Evolutionary conservation across 768 basidiomycete species (phyloP).

Genomic region (Russula virescens): DNA sequence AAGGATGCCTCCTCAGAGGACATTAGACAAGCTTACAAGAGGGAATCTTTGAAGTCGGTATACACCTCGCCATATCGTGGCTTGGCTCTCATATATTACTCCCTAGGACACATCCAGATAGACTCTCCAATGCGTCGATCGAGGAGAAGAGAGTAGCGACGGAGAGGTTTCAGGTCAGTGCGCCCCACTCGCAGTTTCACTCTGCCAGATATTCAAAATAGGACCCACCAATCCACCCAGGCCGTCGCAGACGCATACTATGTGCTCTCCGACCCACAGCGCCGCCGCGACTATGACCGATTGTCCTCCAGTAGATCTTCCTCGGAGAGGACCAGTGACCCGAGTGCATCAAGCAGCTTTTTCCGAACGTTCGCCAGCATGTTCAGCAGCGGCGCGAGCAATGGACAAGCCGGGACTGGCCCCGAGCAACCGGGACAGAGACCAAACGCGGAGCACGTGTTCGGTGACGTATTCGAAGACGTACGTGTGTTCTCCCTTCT

Average conservation of each 20-base stretch:
- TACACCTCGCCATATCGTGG: neutral
- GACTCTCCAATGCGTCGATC: constrained; percentile 62
- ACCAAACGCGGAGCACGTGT: constrained; percentile 76
- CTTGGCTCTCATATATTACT: constrained; percentile 16
- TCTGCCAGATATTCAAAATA: neutral
- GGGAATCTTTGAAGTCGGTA: constrained; percentile 64
- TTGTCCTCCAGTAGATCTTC: constrained; percentile 52
- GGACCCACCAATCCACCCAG: constrained; percentile 32
- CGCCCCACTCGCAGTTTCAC: neutral
- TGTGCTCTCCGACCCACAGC: constrained; percentile 74
- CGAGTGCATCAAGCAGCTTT: constrained; percentile 65
- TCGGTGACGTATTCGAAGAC: constrained; percentile 90
- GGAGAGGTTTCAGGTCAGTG: constrained; percentile 72
- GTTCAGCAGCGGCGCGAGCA: constrained; percentile 41
- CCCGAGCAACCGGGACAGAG: constrained; percentile 35
- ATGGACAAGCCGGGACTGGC: constrained; percentile 29
- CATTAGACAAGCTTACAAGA: constrained; percentile 71
- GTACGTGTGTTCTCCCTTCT: constrained; percentile 36
- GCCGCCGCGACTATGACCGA: constrained; percentile 66
- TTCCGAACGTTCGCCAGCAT: constrained; percentile 70
- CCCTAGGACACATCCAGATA: constrained; percentile 81
- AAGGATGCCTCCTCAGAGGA: constrained; percentile 62
- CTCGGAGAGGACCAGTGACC: constrained; percentile 52
- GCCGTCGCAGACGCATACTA: constrained; percentile 93
- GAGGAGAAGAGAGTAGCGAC: constrained; percentile 72